These are phyloP conservation scores for Zymoseptoria brevis DNA, from an alignment of 2,329 filamentous ascomycete genomes.

Conservation along the genomic window DNA sequence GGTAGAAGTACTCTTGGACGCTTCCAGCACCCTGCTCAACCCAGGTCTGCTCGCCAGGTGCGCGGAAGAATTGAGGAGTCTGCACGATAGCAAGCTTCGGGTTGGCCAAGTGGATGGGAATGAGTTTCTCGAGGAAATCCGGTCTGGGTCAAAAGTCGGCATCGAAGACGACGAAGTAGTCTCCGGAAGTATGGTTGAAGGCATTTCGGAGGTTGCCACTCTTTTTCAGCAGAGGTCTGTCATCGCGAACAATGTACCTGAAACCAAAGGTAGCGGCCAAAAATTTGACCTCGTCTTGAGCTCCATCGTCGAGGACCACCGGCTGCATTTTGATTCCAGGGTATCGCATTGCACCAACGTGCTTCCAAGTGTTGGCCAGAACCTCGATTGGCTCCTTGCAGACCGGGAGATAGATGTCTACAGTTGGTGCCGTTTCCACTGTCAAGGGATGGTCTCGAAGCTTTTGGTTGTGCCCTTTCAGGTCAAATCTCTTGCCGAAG, in stretches of 20 bases:
- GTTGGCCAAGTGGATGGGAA: slow-evolving; percentile 35
- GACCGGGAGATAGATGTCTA: slow-evolving; percentile 38
- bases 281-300: slow-evolving; percentile 24
- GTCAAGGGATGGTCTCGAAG: slow-evolving; percentile 29
- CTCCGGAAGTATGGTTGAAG: slow-evolving; percentile 32
- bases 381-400: slow-evolving; percentile 38
- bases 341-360: slow-evolving; percentile 32
- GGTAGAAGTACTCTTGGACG: slow-evolving; percentile 38
- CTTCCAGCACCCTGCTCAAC: slow-evolving; percentile 39
- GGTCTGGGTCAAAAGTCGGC: slow-evolving; percentile 38
- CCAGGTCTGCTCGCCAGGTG: slow-evolving; percentile 35
- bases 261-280: slow-evolving; percentile 32
- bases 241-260: slow-evolving; percentile 35
- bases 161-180: slow-evolving; percentile 39
- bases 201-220: slow-evolving; percentile 39
- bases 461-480: slow-evolving; percentile 27
- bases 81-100: slow-evolving; percentile 36
- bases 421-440: slow-evolving; percentile 30
- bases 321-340: slow-evolving; percentile 32
- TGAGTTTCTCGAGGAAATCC: slow-evolving; percentile 35
- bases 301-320: slow-evolving; percentile 37
- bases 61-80: slow-evolving; percentile 38
- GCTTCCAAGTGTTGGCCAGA: slow-evolving; percentile 33
- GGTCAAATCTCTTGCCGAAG: slow-evolving; percentile 35
- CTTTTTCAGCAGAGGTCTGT: slow-evolving; percentile 37